These are phyloP conservation scores for Iris macrosiphon DNA, from an alignment of 106 monocot genomes.

Conservation along the genomic window DNA sequence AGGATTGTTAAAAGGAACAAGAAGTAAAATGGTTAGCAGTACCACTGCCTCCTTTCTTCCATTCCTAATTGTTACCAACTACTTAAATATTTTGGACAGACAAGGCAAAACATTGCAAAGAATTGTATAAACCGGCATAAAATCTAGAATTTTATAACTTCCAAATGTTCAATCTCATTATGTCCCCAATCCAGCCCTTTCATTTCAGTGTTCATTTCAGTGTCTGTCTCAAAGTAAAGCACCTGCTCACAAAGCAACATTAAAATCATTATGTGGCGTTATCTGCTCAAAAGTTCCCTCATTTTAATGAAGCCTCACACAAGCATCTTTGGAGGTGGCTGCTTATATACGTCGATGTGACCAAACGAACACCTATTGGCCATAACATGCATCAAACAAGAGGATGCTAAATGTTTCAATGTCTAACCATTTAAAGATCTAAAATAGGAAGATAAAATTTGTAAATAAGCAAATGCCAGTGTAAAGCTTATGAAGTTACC, in stretches of 20 bases:
- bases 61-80: background rate
- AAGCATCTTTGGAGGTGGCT: slow-evolving; percentile 14
- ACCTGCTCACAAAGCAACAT: slow-evolving; percentile 17
- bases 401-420: too few species aligned
- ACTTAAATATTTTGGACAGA: background rate
- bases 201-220: too few species aligned
- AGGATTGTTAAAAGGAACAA: background rate
- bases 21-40: too few species aligned
- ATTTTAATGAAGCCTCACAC: slow-evolving; percentile 33
- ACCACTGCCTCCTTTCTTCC: too few species aligned
- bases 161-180: slow-evolving; percentile 15
- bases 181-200: slow-evolving; percentile 19
- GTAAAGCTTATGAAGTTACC: too few species aligned
- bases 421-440: too few species aligned
- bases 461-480: too few species aligned
- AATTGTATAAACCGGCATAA: background rate
- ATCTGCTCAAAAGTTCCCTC: slow-evolving; percentile 50
- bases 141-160: background rate
- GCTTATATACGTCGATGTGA: slow-evolving; percentile 20
- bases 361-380: slow-evolving; percentile 15
- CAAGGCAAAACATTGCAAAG: background rate
- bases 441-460: too few species aligned
- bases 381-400: too few species aligned
- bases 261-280: slow-evolving; percentile 66
- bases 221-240: slow-evolving; percentile 21